Percentiles rank a stretch among this genome's conserved stretches.
Conservation (phyloP, 192 early-diverging fungal genomes). For the Spizellomyces punctatus region DNA sequence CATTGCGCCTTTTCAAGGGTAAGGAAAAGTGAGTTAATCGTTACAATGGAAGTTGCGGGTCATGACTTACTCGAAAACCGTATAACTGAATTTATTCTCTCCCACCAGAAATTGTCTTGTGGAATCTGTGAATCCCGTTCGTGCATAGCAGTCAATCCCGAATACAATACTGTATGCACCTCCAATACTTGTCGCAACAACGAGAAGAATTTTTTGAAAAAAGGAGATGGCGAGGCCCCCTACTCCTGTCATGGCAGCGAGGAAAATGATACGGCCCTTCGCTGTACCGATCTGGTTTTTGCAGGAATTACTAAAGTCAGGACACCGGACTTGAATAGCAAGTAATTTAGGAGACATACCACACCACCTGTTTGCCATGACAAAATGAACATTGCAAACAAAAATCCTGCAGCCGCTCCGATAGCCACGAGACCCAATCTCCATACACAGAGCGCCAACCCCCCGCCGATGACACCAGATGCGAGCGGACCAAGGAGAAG, state of each 20-base stretch:
- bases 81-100: constrained; percentile 1
- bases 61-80: constrained; percentile 22
- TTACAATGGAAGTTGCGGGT: neutral
- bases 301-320: too few species aligned
- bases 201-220: constrained; percentile 34
- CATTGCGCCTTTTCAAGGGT: constrained; percentile 1
- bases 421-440: constrained; percentile 30
- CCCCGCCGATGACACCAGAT: constrained; percentile 35
- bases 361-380: constrained; percentile 29
- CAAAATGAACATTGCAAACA: constrained; percentile 35
- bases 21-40: neutral
- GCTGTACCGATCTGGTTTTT: constrained; percentile 4
- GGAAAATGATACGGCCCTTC: constrained; percentile 33
- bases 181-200: constrained; percentile 35
- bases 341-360: neutral
- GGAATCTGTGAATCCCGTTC: constrained; percentile 32
- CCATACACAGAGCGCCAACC: constrained; percentile 33
- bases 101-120: constrained; percentile 9
- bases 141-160: constrained; percentile 42
- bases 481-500: constrained; percentile 35
- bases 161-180: constrained; percentile 36
- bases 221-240: constrained; percentile 14
- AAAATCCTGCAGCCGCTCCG: constrained; percentile 33
- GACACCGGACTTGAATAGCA: too few species aligned
- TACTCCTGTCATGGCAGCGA: constrained; percentile 20